phyloP scores from a whole-genome alignment of 495 filamentous ascomycete genomes.

The Daldinia decipiens region DNA sequence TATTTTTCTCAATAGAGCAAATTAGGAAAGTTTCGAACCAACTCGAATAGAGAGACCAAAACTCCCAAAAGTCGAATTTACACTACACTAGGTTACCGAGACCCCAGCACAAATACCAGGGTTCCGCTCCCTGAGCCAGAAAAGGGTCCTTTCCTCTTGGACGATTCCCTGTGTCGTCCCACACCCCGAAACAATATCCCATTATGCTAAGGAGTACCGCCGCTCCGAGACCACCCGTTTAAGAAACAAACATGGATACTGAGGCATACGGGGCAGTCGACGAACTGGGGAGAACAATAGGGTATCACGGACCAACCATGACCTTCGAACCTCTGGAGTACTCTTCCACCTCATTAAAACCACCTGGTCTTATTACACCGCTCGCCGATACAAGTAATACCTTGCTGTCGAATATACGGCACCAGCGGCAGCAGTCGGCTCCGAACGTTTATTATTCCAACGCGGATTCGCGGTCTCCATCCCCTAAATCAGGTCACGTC shows the following conservation, averaged over 20 bases:
- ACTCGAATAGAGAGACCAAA: not conserved
- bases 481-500: slow-evolving; percentile 47
- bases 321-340: slow-evolving; percentile 35
- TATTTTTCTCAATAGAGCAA: not conserved
- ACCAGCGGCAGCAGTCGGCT: slow-evolving; percentile 58
- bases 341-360: slow-evolving; percentile 22
- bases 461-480: slow-evolving; percentile 47
- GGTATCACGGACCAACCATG: slow-evolving; percentile 29
- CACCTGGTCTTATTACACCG: slow-evolving; percentile 18
- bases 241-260: slow-evolving; percentile 27
- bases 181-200: slow-evolving; percentile 54
- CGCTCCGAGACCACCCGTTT: slow-evolving; percentile 29
- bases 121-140: slow-evolving; percentile 16
- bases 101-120: slow-evolving; percentile 21
- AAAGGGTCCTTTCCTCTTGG: slow-evolving; percentile 11
- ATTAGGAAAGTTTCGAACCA: not conserved
- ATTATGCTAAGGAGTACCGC: slow-evolving; percentile 58
- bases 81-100: not conserved
- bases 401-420: slow-evolving; percentile 41
- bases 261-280: slow-evolving; percentile 11
- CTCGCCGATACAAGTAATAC: slow-evolving; percentile 45
- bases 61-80: not conserved
- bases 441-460: slow-evolving; percentile 49
- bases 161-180: slow-evolving; percentile 33
- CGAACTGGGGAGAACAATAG: slow-evolving; percentile 23